Percentiles rank a stretch among this genome's conserved stretches.
These are phyloP conservation scores for Clonostachys sp. DNA, from an alignment of 2,329 filamentous ascomycete species.

Conservation along the genomic window DNA sequence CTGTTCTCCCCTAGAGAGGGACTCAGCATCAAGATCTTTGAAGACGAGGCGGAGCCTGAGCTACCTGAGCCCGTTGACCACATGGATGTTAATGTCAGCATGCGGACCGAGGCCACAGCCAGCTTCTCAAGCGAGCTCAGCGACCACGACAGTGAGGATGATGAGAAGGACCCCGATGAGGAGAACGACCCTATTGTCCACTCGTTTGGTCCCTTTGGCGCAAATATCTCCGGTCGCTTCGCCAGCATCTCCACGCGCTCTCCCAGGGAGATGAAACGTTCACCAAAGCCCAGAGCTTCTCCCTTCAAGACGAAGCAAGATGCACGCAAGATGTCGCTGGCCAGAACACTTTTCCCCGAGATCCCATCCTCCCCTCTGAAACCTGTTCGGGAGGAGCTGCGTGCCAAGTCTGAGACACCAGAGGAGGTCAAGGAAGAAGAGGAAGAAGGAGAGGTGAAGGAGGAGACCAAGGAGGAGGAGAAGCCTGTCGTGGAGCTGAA, in stretches of 20 bases:
- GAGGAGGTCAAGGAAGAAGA: slow-evolving; percentile 2
- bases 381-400: neutral
- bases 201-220: slow-evolving; percentile 87
- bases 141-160: slow-evolving; percentile 53
- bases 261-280: slow-evolving; percentile 35
- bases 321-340: neutral
- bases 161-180: slow-evolving; percentile 77
- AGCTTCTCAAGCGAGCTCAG: slow-evolving; percentile 54
- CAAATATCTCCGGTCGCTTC: slow-evolving; percentile 77
- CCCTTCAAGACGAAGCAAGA: neutral
- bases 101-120: slow-evolving; percentile 43
- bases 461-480: slow-evolving; percentile 6
- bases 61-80: slow-evolving; percentile 24
- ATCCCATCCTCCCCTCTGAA: slow-evolving; percentile 9
- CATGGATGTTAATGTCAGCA: slow-evolving; percentile 31
- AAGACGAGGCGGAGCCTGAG: slow-evolving; percentile 53
- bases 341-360: neutral
- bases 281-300: slow-evolving; percentile 10
- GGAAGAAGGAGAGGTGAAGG: slow-evolving; percentile 3
- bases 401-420: neutral
- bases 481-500: slow-evolving; percentile 26
- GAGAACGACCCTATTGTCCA: slow-evolving; percentile 93
- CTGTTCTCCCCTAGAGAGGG: slow-evolving; percentile 29
- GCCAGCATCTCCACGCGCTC: slow-evolving; percentile 71
- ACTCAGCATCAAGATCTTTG: slow-evolving; percentile 63